Base-by-base conservation (phyloP, 2,329 filamentous ascomycete species). In the Colletotrichum caudatum region DNA sequence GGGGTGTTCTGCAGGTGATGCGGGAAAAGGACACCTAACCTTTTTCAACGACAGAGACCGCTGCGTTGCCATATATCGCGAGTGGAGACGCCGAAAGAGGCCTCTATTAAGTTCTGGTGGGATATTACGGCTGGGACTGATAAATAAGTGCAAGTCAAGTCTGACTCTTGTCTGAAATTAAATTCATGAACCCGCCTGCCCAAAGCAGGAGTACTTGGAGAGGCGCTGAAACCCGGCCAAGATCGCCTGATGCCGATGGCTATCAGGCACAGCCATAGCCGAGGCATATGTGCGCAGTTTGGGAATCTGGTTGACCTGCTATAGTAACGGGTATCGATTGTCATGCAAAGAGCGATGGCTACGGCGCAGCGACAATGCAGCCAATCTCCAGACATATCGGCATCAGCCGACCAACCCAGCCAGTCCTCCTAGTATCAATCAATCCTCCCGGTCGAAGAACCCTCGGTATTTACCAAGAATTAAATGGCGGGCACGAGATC, bases 11-110 rank as follows among this genome's bases (percentile, higher is more conserved):
- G 64, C 64, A 50, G 64, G 50, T 46, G 59, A 64, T 56, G 35
- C 54, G 41, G 39, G 29, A 66, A 65, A 65, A 72, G 66, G 66
- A 72, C 66, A 72, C 60, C 66, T 72, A 60, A 41, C 48, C 70
- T 66, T 29, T 64, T 71, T 64, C 29, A 46, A 71, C 53, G 64
- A 35, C 41, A 58, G 33, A 44, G 35, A 39, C 51, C 35, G 37
- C 69, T 58, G 51, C 35, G 64, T 48, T 59, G 58, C 68, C 64
- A 59, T 64, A 54, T 29, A 54, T 56, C 26, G 50, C 51, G 29
- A 26, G 64, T 60, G 68, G 68, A 46, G 57, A 57, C 29, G 29
- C 16, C 33, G 51, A 64, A 51, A 48, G 48, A 48, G 48, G 57
- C 8, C 46, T 48, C 46, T 48, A 12, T 23, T 11, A 50, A 14